Evolutionary conservation across 2,329 filamentous ascomycete genomes (phyloP).

Genomic region (Lasiodiplodia hormozganensis): DNA sequence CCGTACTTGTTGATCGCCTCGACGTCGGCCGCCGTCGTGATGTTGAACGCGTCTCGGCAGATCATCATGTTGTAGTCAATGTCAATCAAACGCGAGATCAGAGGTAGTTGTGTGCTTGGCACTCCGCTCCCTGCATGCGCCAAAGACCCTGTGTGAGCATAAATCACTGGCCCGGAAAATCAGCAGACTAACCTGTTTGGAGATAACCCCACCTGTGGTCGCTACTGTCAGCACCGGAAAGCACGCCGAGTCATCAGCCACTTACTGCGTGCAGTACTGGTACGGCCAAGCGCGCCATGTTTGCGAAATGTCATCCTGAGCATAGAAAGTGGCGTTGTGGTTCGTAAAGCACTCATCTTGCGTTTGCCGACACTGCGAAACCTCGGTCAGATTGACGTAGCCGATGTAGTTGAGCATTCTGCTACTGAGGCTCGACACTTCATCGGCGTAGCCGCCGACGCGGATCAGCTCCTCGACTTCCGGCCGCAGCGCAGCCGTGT

Average conservation of each 20-base stretch:
- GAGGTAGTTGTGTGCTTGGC: slow-evolving; percentile 67
- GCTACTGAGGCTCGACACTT: slow-evolving; percentile 53
- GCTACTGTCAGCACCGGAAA: slow-evolving; percentile 26
- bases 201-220: slow-evolving; percentile 76
- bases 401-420: slow-evolving; percentile 64
- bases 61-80: slow-evolving; percentile 67
- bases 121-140: slow-evolving; percentile 65
- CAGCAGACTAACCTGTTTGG: slow-evolving; percentile 55
- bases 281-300: slow-evolving; percentile 64
- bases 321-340: slow-evolving; percentile 56
- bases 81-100: slow-evolving; percentile 75
- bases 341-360: slow-evolving; percentile 61
- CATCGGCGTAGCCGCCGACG: slow-evolving; percentile 55
- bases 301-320: slow-evolving; percentile 51
- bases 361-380: slow-evolving; percentile 49
- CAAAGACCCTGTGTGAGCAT: neutral
- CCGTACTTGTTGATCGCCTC: slow-evolving; percentile 78
- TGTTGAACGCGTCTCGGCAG: slow-evolving; percentile 74
- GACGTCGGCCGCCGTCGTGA: slow-evolving; percentile 68
- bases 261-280: slow-evolving; percentile 58
- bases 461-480: slow-evolving; percentile 54
- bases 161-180: neutral
- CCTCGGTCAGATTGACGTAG: slow-evolving; percentile 56
- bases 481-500: slow-evolving; percentile 45
- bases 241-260: neutral